phyloP scores from a whole-genome alignment of 306 rosid genomes.

The Amphicarpaea edgeworthii region DNA sequence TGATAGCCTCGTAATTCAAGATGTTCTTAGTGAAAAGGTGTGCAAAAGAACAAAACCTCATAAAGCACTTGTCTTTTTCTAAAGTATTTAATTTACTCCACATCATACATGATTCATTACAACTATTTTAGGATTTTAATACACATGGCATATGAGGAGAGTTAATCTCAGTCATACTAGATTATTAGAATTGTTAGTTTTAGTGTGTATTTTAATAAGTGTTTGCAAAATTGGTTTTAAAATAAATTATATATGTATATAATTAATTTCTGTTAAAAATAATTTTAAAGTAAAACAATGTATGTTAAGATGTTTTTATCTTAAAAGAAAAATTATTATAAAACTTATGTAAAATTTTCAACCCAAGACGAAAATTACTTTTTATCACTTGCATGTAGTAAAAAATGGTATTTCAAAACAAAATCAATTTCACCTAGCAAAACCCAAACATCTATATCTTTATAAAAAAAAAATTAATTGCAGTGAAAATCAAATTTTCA shows the following conservation, averaged over 20 bases:
- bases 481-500: not conserved
- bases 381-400: not conserved
- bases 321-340: not conserved
- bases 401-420: not conserved
- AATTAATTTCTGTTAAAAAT: too few species aligned
- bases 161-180: too few species aligned
- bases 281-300: too few species aligned
- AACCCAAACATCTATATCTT: not conserved
- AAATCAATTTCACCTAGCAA: not conserved
- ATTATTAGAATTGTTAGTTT: too few species aligned
- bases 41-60: not conserved
- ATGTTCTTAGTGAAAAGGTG: constrained; percentile 89
- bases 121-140: not conserved
- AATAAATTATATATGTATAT: too few species aligned
- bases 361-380: not conserved
- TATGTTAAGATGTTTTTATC: not conserved
- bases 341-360: not conserved
- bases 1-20: constrained; percentile 87
- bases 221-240: too few species aligned
- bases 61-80: not conserved
- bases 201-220: too few species aligned
- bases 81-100: not conserved
- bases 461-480: not conserved
- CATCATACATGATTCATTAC: not conserved
- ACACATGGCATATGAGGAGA: too few species aligned